These are phyloP conservation scores for Volvariella volvacea DNA, from an alignment of 1,284 basidiomycete genomes.

Conservation along the genomic window DNA sequence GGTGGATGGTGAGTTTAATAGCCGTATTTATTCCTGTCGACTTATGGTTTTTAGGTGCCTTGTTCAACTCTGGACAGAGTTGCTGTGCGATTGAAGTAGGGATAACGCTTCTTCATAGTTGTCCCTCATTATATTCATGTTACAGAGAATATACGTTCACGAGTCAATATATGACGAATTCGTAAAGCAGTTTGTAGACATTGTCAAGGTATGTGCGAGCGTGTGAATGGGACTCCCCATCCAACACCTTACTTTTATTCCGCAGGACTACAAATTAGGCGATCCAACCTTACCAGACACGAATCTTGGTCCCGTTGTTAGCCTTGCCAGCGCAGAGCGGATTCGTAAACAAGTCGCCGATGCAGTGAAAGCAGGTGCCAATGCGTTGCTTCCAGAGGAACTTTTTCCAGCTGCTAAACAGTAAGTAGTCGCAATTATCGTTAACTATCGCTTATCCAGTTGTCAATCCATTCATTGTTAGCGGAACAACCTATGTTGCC, in stretches of 20 bases:
- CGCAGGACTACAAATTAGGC: conserved; percentile 72
- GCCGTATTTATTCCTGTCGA: neutral
- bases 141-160: conserved; percentile 89
- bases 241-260: neutral
- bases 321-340: conserved; percentile 72
- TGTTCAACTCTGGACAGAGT: conserved; percentile 95
- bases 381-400: conserved; percentile 64
- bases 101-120: neutral
- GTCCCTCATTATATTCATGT: neutral
- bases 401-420: conserved; percentile 63
- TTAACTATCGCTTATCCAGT: too few relatives aligned
- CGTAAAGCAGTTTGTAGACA: conserved; percentile 66
- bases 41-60: conserved; percentile 48
- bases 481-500: conserved; percentile 80
- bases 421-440: conserved; percentile 37
- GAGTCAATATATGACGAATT: conserved; percentile 78
- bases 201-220: conserved; percentile 52
- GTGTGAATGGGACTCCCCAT: too few relatives aligned
- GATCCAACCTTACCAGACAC: conserved; percentile 74
- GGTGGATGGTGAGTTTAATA: conserved; percentile 65
- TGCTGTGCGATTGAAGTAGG: conserved; percentile 79
- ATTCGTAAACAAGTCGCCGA: conserved; percentile 85
- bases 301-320: conserved; percentile 89
- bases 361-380: conserved; percentile 83
- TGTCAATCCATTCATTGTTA: conserved; percentile 23